Evolutionary conservation across 2,329 filamentous ascomycete genomes (phyloP).

Genomic region (Teratosphaeria viscida): DNA sequence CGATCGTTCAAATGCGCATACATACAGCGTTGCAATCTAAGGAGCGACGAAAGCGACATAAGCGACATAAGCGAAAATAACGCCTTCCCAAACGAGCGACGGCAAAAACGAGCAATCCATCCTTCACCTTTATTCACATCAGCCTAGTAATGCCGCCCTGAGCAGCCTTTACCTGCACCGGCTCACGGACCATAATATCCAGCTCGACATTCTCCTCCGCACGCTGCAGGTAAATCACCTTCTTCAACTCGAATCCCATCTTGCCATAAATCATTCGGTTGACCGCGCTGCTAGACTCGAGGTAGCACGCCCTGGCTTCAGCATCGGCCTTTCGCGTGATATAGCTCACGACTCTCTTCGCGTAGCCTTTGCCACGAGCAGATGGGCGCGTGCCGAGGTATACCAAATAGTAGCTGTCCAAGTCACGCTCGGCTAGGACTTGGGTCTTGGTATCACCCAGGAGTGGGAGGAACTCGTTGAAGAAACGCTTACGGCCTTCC

Average conservation of each 20-base stretch:
- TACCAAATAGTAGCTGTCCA: conserved; percentile 68
- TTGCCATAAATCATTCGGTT: conserved; percentile 66
- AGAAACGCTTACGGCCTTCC: conserved; percentile 66
- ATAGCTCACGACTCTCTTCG: conserved; percentile 58
- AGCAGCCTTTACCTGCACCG: conserved; percentile 22
- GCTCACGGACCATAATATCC: conserved; percentile 76
- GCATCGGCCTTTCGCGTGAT: conserved; percentile 59
- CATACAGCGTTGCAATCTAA: neutral
- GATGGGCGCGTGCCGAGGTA: conserved; percentile 68
- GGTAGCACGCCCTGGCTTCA: conserved; percentile 59
- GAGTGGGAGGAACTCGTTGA: conserved; percentile 63
- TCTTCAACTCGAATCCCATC: conserved; percentile 59
- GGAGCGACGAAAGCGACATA: neutral
- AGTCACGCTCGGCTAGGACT: conserved; percentile 52
- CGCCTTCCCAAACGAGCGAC: neutral
- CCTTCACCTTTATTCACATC: neutral
- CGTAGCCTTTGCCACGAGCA: conserved; percentile 63
- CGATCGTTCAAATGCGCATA: neutral
- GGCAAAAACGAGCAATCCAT: neutral
- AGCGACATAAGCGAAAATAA: neutral
- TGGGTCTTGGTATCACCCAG: conserved; percentile 61
- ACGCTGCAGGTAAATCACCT: conserved; percentile 52
- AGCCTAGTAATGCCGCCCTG: neutral
- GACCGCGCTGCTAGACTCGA: conserved; percentile 61
- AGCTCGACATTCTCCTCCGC: conserved; percentile 51